Evolutionary conservation across 2,329 filamentous ascomycete species (phyloP).

Genomic region (Zymoseptoria ardabiliae): DNA sequence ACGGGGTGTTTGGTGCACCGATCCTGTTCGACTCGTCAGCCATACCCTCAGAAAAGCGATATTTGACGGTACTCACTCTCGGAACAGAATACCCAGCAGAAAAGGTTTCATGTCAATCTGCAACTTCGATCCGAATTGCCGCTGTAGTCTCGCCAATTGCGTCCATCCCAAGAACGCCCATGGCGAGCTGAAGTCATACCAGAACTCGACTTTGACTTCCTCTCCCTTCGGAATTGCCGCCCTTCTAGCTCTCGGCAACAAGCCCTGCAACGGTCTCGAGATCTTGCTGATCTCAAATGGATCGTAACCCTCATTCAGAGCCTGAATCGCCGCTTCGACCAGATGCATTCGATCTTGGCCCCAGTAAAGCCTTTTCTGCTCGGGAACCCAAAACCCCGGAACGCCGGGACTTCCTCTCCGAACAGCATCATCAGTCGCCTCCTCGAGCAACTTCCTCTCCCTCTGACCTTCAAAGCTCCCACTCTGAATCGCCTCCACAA

Average conservation of each 20-base stretch:
- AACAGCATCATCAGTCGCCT: slow-evolving; percentile 15
- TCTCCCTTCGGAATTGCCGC: slow-evolving; percentile 2
- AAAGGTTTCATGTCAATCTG: slow-evolving; percentile 20
- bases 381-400: slow-evolving; percentile 15
- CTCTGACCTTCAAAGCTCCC: slow-evolving; percentile 13
- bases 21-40: slow-evolving; percentile 9
- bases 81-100: slow-evolving; percentile 18
- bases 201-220: slow-evolving; percentile 20
- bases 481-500: slow-evolving; percentile 12
- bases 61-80: slow-evolving; percentile 15
- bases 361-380: slow-evolving; percentile 17
- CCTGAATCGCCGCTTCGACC: slow-evolving; percentile 14
- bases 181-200: slow-evolving; percentile 18
- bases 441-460: slow-evolving; percentile 11
- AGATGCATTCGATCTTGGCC: slow-evolving; percentile 21
- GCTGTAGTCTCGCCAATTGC: slow-evolving; percentile 11
- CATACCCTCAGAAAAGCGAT: no score
- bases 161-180: slow-evolving; percentile 20
- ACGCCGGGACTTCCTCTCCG: slow-evolving; percentile 17
- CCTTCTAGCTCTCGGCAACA: slow-evolving; percentile 6
- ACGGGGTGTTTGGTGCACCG: slow-evolving; percentile 16
- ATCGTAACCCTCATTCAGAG: slow-evolving; percentile 9
- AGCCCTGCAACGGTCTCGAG: slow-evolving; percentile 4
- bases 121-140: slow-evolving; percentile 13
- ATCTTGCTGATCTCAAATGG: slow-evolving; percentile 6